Evolutionary conservation across 768 basidiomycete genomes (phyloP).

Genomic region (Rhodotorula sphaerocarpa): DNA sequence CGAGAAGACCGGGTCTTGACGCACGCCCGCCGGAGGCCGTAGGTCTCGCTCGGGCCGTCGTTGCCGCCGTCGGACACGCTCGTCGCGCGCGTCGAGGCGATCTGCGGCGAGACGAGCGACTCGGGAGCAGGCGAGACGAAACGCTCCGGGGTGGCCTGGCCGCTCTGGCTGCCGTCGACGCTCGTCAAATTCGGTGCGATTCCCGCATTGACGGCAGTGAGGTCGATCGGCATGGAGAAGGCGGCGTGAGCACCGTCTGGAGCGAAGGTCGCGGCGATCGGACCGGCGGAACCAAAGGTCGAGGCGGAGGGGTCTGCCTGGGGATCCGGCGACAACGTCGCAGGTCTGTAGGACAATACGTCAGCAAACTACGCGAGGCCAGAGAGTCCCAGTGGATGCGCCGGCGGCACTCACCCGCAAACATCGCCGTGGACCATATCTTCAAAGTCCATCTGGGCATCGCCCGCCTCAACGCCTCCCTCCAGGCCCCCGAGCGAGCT

Average conservation of each 20-base stretch:
- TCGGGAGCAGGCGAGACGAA: not conserved
- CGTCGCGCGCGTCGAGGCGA: not conserved
- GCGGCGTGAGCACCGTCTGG: slow-evolving; percentile 3
- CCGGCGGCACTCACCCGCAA: slow-evolving; percentile 29
- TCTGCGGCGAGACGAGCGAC: not conserved
- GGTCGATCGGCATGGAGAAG: slow-evolving; percentile 19
- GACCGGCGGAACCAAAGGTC: no score
- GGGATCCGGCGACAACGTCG: slow-evolving; percentile 3
- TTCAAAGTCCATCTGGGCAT: slow-evolving; percentile 21
- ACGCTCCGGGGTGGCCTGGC: slow-evolving; percentile 1
- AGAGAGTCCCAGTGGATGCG: no score
- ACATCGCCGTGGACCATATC: slow-evolving; percentile 33
- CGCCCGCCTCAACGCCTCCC: no score
- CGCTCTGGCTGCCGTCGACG: not conserved
- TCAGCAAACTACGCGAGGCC: no score
- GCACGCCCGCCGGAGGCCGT: not conserved
- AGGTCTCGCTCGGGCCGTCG: not conserved
- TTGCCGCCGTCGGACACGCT: not conserved
- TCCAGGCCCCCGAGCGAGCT: no score
- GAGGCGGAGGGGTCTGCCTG: not conserved
- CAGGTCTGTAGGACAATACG: not conserved
- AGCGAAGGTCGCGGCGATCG: not conserved
- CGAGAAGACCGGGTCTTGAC: not conserved
- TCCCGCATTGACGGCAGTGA: slow-evolving; percentile 22
- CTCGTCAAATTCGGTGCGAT: slow-evolving; percentile 26